phyloP scores from a whole-genome alignment of 1,284 basidiomycete genomes.

The Phaffia rhodozyma region DNA sequence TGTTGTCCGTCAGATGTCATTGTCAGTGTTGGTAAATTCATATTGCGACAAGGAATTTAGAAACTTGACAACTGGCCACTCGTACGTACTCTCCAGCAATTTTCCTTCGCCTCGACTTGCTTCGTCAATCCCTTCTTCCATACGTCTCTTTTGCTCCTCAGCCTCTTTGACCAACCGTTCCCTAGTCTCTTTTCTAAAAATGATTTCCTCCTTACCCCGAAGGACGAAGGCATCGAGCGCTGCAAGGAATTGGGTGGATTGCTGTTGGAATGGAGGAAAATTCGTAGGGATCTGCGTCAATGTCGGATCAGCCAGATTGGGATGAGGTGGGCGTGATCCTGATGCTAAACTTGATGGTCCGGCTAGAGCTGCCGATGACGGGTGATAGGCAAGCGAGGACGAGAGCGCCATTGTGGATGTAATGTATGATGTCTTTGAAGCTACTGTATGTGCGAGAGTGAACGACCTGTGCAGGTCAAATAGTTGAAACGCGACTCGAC shows the following conservation, averaged over 20 bases:
- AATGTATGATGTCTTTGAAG: too few relatives aligned
- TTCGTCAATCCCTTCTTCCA: constrained; percentile 25
- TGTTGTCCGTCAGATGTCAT: background rate
- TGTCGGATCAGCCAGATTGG: too few relatives aligned
- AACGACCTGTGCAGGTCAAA: too few relatives aligned
- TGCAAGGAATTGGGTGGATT: background rate
- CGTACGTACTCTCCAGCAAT: constrained; percentile 30
- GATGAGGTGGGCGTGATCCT: background rate
- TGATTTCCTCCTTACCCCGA: constrained; percentile 29
- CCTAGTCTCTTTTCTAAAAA: constrained; percentile 24
- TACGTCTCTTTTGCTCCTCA: constrained; percentile 27
- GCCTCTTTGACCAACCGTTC: constrained; percentile 20
- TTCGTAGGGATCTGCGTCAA: too few relatives aligned
- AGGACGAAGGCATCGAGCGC: constrained; percentile 31
- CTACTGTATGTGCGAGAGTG: too few relatives aligned
- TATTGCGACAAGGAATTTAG: background rate
- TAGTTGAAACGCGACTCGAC: too few relatives aligned
- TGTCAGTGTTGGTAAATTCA: background rate
- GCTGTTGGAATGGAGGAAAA: background rate
- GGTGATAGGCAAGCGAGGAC: too few relatives aligned
- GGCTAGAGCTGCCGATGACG: too few relatives aligned
- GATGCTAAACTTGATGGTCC: too few relatives aligned
- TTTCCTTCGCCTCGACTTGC: constrained; percentile 28
- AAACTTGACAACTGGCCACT: background rate
- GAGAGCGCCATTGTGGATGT: too few relatives aligned